A percentile compares a stretch with the other conserved stretches of the same genome.
These are phyloP conservation scores for Dendryphion nanum DNA, from an alignment of 2,329 filamentous ascomycete genomes.

Conservation along the genomic window DNA sequence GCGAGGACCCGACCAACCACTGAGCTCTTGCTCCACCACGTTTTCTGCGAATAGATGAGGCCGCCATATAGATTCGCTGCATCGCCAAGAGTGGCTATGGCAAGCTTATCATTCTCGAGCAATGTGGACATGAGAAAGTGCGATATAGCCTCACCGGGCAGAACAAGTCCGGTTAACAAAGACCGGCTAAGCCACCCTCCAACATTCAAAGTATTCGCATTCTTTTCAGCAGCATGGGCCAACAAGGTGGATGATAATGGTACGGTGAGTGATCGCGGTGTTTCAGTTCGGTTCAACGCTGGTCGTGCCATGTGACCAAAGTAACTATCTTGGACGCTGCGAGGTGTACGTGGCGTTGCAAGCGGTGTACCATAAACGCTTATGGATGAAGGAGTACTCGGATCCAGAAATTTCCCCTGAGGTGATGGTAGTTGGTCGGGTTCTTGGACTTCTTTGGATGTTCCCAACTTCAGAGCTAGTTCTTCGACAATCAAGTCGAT, in stretches of 20 bases:
- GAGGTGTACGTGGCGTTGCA: slow-evolving; percentile 32
- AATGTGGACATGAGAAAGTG: slow-evolving; percentile 57
- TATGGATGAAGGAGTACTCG: slow-evolving; percentile 26
- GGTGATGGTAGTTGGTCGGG: slow-evolving; percentile 15
- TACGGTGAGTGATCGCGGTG: slow-evolving; percentile 28
- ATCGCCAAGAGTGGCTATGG: slow-evolving; percentile 50
- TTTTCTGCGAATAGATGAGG: slow-evolving; percentile 50
- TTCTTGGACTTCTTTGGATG: slow-evolving; percentile 13
- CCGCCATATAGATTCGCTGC: slow-evolving; percentile 55
- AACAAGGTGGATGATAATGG: slow-evolving; percentile 26
- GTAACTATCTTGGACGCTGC: slow-evolving; percentile 30
- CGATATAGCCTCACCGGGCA: slow-evolving; percentile 54
- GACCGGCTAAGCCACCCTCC: slow-evolving; percentile 57
- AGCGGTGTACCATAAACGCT: slow-evolving; percentile 41
- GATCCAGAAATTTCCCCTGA: slow-evolving; percentile 21
- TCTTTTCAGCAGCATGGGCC: slow-evolving; percentile 9
- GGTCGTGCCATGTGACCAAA: slow-evolving; percentile 33
- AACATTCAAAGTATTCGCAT: slow-evolving; percentile 27
- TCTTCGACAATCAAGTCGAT: slow-evolving; percentile 37
- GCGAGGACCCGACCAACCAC: slow-evolving; percentile 55
- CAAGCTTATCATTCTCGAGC: slow-evolving; percentile 54
- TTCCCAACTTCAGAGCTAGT: slow-evolving; percentile 38
- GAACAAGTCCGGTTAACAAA: slow-evolving; percentile 54
- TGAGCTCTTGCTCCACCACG: slow-evolving; percentile 59
- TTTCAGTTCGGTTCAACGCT: slow-evolving; percentile 19